Base-by-base conservation (phyloP, 2,329 filamentous ascomycete species). In the Exserohilum rostratum region DNA sequence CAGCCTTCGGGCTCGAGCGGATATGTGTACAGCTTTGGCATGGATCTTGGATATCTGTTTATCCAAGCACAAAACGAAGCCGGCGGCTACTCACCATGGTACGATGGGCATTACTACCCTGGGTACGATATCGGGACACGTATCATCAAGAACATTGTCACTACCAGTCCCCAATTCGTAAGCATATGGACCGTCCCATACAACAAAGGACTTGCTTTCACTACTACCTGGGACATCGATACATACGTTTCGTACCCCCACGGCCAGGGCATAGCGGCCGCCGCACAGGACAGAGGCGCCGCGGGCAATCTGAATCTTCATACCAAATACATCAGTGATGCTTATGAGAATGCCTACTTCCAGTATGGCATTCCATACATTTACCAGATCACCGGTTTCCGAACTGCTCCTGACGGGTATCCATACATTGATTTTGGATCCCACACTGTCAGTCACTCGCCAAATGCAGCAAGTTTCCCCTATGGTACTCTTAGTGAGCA, bases 391-490 rank as follows among this genome's bases (percentile, higher is more conserved):
- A 55, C 34, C 12, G 52, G 52, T 2, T 51, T 55, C 11, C 52
- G 52, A 29, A 30, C 10, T 5, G 52, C 34, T 22, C 52, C 52
- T 3, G 52, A 55, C 10, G 52, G 52, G 9, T 42, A 55, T 17
- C 52, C 52, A 1, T 55, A 30, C 4, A 55, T 55, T 29, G 52
- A 55, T 38, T 55, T 55, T 33, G 52, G 52, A n/a, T 46, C 34
- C 30, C 52, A 55, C 17, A 55, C 47, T 20, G 52, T 55, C 35
- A 55, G 52, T 13, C 52, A 55, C 34, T 55, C 52, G 35, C 52
- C 52, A 17, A 55, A 55, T 11, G 52, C 52, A 9, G 52, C 52
- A 5, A 22, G 22, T 3, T 55, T 55, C 4, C 3, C n/a, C 13
- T 55, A 46, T 10, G 52, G 52, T 4, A 55, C 40, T n/a, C 46